These are phyloP conservation scores for Lodderomyces theae DNA, from an alignment of 1,139 yeast genomes.

Conservation along the genomic window DNA sequence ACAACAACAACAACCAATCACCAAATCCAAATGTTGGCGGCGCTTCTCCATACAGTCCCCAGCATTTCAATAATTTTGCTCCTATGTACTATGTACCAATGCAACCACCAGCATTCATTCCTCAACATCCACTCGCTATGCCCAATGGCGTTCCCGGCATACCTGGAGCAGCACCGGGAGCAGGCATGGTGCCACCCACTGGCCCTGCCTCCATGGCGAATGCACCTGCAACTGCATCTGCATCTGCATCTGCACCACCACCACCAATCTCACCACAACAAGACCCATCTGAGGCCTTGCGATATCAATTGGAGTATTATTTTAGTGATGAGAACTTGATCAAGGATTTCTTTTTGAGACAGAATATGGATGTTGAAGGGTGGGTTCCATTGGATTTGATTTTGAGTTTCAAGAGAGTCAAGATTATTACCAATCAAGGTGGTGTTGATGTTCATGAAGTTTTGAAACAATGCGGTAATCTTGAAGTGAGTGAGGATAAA, in stretches of 20 bases:
- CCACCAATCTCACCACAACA: slow-evolving; percentile 51
- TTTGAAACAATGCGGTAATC: slow-evolving; percentile 3
- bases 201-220: too few relatives aligned
- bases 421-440: slow-evolving; percentile 39
- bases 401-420: slow-evolving; percentile 72
- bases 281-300: slow-evolving; percentile 47
- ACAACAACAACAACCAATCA: slow-evolving; percentile 5
- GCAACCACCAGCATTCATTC: slow-evolving; percentile 5
- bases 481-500: slow-evolving; percentile 6
- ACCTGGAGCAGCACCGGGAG: not conserved
- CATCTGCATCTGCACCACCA: slow-evolving; percentile 26
- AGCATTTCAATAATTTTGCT: slow-evolving; percentile 3
- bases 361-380: slow-evolving; percentile 74
- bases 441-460: slow-evolving; percentile 3
- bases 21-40: slow-evolving; percentile 4
- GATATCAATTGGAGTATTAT: slow-evolving; percentile 81
- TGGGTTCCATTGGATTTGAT: slow-evolving; percentile 63
- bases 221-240: not conserved
- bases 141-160: not conserved
- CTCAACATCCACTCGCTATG: slow-evolving; percentile 3
- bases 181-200: not conserved
- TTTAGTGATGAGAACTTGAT: slow-evolving; percentile 83
- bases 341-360: slow-evolving; percentile 74
- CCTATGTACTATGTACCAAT: slow-evolving; percentile 8
- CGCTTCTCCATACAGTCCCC: not conserved